Evolutionary conservation across 352 stramenopile species (phyloP).

Genomic region (Phytophthora hybrid): DNA sequence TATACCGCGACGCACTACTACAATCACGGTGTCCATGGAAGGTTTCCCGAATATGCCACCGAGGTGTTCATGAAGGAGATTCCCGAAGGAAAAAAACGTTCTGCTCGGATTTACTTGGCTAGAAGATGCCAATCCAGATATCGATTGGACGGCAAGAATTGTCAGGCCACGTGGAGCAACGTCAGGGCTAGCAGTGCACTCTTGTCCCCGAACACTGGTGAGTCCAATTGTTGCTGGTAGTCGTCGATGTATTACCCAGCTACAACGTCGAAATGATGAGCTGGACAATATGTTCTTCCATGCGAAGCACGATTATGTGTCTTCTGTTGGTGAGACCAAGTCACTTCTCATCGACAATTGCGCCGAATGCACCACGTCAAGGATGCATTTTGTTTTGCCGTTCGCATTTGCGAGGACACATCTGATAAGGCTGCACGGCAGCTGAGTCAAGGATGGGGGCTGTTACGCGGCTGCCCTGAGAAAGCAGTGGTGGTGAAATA

Average conservation of each 20-base stretch:
- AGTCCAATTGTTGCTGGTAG: neutral
- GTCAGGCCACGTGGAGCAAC: neutral
- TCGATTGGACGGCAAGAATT: neutral
- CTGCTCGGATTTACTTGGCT: neutral
- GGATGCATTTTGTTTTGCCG: neutral
- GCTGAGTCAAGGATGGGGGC: neutral
- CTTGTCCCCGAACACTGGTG: neutral
- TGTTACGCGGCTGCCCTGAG: neutral
- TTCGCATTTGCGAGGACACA: neutral
- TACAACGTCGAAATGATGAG: neutral
- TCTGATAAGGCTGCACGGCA: neutral
- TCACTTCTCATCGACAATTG: neutral
- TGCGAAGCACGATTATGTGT: neutral
- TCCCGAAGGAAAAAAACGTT: neutral
- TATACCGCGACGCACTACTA: conserved; percentile 11
- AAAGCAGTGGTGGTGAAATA: neutral
- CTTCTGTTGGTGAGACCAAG: neutral
- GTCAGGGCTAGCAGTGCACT: neutral
- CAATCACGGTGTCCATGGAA: neutral
- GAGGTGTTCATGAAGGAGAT: neutral
- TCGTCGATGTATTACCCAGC: neutral
- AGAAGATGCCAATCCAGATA: neutral
- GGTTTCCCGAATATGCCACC: neutral
- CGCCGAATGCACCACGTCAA: neutral
- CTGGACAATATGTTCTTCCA: neutral